Conservation (phyloP, 805 yeast species). For the Teunomyces atbi region DNA sequence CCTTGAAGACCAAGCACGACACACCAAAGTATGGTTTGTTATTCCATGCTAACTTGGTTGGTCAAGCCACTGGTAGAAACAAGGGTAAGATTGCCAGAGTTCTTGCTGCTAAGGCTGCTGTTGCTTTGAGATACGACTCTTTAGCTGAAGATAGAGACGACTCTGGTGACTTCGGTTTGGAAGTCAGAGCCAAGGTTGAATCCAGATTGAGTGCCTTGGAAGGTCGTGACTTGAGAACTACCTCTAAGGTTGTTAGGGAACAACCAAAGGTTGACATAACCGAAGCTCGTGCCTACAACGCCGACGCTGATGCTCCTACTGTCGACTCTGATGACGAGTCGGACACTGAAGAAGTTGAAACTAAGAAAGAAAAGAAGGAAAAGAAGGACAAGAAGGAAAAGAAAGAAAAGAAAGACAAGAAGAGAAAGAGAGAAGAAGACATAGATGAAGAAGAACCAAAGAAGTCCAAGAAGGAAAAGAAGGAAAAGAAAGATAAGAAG, state of each 20-base stretch:
- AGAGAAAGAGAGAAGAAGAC: conserved; percentile 24
- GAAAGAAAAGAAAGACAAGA: conserved; percentile 23
- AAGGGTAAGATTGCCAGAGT: conserved; percentile 99
- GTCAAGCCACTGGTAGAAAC: conserved; percentile 97
- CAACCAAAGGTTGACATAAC: conserved; percentile 83
- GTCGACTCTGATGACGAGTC: conserved; percentile 35
- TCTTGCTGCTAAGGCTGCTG: conserved; percentile 97
- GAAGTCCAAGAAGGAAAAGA: conserved; percentile 51
- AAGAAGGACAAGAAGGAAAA: conserved; percentile 30
- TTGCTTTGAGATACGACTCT: conserved; percentile 94
- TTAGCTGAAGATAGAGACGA: conserved; percentile 96
- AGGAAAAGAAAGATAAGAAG: conserved; percentile 51
- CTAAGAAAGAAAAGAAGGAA: conserved; percentile 32
- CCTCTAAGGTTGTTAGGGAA: conserved; percentile 77
- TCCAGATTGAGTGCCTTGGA: conserved; percentile 90
- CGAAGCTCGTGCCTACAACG: conserved; percentile 86
- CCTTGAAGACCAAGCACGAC: conserved; percentile 96
- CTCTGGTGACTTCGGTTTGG: conserved; percentile 88
- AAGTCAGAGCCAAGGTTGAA: conserved; percentile 91
- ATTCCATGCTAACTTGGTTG: conserved; percentile 95
- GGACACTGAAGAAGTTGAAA: conserved; percentile 29
- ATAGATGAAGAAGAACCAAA: conserved; percentile 22
- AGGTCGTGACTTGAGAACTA: conserved; percentile 93
- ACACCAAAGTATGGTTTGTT: conserved; percentile 97
- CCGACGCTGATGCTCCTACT: conserved; percentile 82